Evolutionary conservation across 1,284 basidiomycete species (phyloP).

Genomic region (Tremellales sp.): DNA sequence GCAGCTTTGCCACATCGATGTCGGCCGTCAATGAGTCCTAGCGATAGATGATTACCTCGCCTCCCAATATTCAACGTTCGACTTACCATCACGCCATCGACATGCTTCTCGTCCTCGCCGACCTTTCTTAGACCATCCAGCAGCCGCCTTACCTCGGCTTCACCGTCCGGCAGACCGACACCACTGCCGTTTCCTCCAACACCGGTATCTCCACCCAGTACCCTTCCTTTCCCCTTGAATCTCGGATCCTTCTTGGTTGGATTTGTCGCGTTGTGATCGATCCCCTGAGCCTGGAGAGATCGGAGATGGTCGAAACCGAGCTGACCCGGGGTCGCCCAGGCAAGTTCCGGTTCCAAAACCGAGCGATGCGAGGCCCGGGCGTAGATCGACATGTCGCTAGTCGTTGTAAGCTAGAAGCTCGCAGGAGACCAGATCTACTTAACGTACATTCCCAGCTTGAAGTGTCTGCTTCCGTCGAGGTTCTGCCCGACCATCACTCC

Average conservation of each 20-base stretch:
- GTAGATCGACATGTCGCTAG: constrained; percentile 60
- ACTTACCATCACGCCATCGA: constrained; percentile 60
- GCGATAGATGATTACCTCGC: neutral
- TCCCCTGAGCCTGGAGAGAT: constrained; percentile 7
- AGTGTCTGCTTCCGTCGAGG: constrained; percentile 44
- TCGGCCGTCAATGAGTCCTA: constrained; percentile 40
- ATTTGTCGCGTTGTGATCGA: neutral
- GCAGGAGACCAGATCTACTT: neutral
- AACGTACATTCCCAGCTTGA: constrained; percentile 60
- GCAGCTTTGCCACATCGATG: constrained; percentile 36
- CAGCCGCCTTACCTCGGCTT: constrained; percentile 62
- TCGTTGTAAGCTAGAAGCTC: constrained; percentile 2
- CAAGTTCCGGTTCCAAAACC: constrained; percentile 61
- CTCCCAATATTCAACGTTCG: neutral
- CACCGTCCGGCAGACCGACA: constrained; percentile 31
- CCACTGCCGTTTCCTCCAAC: constrained; percentile 14
- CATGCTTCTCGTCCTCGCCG: constrained; percentile 58
- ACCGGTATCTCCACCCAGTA: constrained; percentile 9
- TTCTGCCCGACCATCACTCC: constrained; percentile 56
- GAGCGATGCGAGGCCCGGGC: constrained; percentile 56
- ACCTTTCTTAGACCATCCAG: constrained; percentile 67
- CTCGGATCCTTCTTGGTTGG: constrained; percentile 6
- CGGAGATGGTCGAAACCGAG: constrained; percentile 50
- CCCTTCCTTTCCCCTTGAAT: constrained; percentile 9
- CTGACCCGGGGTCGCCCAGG: constrained; percentile 69